Evolutionary conservation across 1,284 basidiomycete genomes (phyloP), one percentile per base, ranked within the genome.

Genomic region (Pulchroboletus neoregius): DNA sequence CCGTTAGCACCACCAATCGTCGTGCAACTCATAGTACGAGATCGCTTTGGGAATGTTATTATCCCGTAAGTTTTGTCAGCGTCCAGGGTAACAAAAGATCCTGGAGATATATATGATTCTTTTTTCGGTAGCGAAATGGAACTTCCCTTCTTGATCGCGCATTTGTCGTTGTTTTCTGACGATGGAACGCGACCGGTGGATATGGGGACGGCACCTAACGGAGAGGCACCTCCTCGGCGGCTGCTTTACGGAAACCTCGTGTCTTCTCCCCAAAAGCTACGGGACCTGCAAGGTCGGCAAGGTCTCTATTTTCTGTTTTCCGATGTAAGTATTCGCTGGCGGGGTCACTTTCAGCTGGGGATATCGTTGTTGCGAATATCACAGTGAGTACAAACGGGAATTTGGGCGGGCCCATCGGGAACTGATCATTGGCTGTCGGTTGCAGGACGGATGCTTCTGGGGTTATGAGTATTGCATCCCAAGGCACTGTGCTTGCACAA

Each of bases 231-330:
- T 33, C 71, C 76, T 11, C 73, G 76, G 44, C 78, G 81, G 35
- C 76, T 86, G 52, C 73, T 94, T 15, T 91, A 94, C 62, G 93
- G 93, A 31, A 88, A 84, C 49, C 71, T 93, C 22, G 89, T 94
- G 23, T 83, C 91, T 11, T 84, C 85, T 1, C 79, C 89, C 2
- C 81, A 90, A 36, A 78, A 84, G 44, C 72, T 92, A 59, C 78
- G 84, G 52, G 86, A 93, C 61, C 73, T 83, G 33, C 80, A 87
- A 62, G 89, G 89, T 34, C 80, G 83, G 30, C 72, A 76, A 54
- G 88, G 89, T 7, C 72, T 89, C 28, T 94, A 88, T 66, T 94
- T 95, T 61, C 71, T 93, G 42, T 95, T 94, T 61, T 85, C 92
- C 7, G 93, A 95, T 65, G 87, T 91, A 55, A 90, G 88, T 61